Evolutionary conservation across 176 grass and related monocot genomes (phyloP).

Genomic region (Juncus inflexus): DNA sequence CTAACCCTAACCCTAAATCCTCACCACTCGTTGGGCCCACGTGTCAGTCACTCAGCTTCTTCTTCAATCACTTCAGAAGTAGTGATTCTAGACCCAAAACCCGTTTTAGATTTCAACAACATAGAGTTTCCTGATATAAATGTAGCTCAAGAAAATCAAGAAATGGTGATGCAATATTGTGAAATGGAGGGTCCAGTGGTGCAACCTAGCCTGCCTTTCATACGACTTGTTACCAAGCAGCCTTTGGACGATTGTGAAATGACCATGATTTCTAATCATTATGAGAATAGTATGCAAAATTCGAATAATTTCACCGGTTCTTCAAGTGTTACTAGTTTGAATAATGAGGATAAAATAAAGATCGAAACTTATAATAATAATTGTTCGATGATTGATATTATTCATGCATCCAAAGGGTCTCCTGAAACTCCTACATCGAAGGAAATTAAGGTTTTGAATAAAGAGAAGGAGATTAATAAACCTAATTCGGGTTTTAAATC

Average conservation of each 20-base stretch:
- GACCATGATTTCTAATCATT: conserved; percentile 28
- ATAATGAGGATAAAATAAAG: conserved; percentile 31
- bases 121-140: conserved; percentile 68
- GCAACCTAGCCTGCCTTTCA: conserved; percentile 36
- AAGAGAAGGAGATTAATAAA: conserved; percentile 17
- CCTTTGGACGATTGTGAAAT: conserved; percentile 41
- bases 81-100: conserved; percentile 42
- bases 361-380: conserved; percentile 3
- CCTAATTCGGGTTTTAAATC: conserved; percentile 37
- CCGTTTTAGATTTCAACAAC: conserved; percentile 34
- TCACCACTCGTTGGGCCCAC: not conserved
- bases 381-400: conserved; percentile 15
- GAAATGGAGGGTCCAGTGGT: conserved; percentile 24
- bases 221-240: conserved; percentile 32
- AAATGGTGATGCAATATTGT: conserved; percentile 71
- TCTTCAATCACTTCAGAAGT: conserved; percentile 78
- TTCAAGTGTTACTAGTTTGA: conserved; percentile 24
- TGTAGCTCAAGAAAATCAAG: conserved; percentile 50
- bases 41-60: not conserved
- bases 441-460: not conserved
- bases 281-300: conserved; percentile 39
- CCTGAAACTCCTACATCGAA: conserved; percentile 59
- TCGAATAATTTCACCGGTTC: conserved; percentile 33
- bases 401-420: conserved; percentile 25
- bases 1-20: conserved; percentile 54